A percentile compares a stretch with the other conserved stretches of the same genome.
These are phyloP conservation scores for Aspergillus saccharolyticus DNA, from an alignment of 495 filamentous ascomycete genomes.

Conservation along the genomic window DNA sequence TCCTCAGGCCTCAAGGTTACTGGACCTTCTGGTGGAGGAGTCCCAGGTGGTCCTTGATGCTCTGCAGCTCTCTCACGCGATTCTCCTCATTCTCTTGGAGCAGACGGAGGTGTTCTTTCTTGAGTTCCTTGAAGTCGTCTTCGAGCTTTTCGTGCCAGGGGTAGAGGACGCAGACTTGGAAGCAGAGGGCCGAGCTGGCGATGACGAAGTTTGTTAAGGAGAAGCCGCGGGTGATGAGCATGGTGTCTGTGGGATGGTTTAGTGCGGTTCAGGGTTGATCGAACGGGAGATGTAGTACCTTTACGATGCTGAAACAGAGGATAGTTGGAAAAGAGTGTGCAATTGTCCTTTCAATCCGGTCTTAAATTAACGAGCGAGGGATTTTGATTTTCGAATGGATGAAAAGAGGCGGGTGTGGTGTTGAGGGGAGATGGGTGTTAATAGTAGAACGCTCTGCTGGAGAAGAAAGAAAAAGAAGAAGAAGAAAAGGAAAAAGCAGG, in stretches of 20 bases:
- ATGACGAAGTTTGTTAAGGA: constrained; percentile 59
- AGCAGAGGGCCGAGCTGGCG: constrained; percentile 54
- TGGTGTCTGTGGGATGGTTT: constrained; percentile 18
- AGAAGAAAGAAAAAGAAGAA: neutral
- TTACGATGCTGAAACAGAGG: neutral
- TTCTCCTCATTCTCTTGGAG: constrained; percentile 14
- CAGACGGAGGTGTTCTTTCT: constrained; percentile 45
- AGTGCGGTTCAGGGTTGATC: neutral
- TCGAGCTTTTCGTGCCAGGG: constrained; percentile 63
- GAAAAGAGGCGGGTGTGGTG: neutral
- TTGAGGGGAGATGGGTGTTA: neutral
- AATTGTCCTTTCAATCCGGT: too few relatives aligned
- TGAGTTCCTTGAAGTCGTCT: constrained; percentile 52
- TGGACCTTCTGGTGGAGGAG: neutral
- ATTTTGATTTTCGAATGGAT: neutral
- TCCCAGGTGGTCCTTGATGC: neutral
- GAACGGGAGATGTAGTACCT: neutral
- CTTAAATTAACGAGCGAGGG: too few relatives aligned
- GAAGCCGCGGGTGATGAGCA: constrained; percentile 53
- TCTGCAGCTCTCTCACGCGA: neutral
- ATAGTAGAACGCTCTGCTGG: neutral
- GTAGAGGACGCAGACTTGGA: constrained; percentile 62
- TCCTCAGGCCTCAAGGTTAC: too few relatives aligned
- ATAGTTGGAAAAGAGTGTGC: neutral
- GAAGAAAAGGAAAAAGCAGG: neutral